Conservation (phyloP, 768 basidiomycete genomes). For the Hericium alpestre region DNA sequence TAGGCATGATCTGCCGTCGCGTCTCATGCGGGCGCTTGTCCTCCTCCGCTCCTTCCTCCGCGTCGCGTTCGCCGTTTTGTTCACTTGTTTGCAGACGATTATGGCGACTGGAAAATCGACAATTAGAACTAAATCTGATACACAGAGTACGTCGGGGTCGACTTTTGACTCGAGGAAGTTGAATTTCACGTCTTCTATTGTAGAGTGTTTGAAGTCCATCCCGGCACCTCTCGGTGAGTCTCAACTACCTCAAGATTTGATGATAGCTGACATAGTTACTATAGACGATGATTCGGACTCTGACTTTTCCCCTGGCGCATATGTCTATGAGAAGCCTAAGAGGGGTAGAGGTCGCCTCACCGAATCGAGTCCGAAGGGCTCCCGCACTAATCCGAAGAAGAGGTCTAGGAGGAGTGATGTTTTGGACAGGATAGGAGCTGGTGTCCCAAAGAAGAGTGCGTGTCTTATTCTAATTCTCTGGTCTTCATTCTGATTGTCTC, state of each 20-base stretch:
- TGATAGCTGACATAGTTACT: not conserved
- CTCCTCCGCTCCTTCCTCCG: not conserved
- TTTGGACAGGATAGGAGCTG: not conserved
- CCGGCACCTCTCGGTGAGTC: constrained; percentile 26
- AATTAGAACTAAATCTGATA: too few relatives aligned
- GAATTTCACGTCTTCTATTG: too few relatives aligned
- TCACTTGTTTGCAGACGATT: too few relatives aligned
- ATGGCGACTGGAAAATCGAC: too few relatives aligned
- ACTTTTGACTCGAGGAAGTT: too few relatives aligned
- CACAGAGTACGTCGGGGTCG: too few relatives aligned
- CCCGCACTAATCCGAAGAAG: not conserved
- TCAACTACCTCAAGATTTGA: not conserved
- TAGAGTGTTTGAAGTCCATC: constrained; percentile 17
- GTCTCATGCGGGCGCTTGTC: not conserved
- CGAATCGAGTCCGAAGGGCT: not conserved
- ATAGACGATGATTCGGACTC: constrained; percentile 38
- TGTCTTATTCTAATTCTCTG: not conserved
- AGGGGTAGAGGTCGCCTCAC: constrained; percentile 18
- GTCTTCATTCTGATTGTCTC: not conserved
- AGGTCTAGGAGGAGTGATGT: constrained; percentile 1
- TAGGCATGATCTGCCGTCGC: not conserved
- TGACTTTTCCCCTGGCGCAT: constrained; percentile 35
- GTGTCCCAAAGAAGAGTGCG: constrained; percentile 19
- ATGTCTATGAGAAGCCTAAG: constrained; percentile 19
- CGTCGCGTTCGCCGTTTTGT: not conserved